phyloP scores from a whole-genome alignment of 495 filamentous ascomycete species.

The Daldinia decipiens region DNA sequence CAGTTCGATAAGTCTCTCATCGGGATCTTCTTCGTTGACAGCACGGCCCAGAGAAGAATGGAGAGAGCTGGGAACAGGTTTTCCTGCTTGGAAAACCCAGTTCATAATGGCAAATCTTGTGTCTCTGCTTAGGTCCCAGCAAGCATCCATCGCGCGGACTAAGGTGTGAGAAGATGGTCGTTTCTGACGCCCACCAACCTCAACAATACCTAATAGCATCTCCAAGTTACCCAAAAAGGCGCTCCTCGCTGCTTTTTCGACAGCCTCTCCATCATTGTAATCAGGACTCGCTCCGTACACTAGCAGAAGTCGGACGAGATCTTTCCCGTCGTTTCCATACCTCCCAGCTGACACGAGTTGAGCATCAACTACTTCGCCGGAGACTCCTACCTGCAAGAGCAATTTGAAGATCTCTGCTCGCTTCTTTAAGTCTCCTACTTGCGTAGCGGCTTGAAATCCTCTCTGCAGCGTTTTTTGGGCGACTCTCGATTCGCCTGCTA shows the following conservation, averaged over 20 bases:
- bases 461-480: slow-evolving; percentile 50
- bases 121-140: slow-evolving; percentile 53
- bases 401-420: slow-evolving; percentile 55
- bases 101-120: slow-evolving; percentile 55
- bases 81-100: slow-evolving; percentile 58
- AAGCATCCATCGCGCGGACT: slow-evolving; percentile 56
- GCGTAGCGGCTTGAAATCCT: slow-evolving; percentile 58
- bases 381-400: slow-evolving; percentile 54
- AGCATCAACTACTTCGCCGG: slow-evolving; percentile 55
- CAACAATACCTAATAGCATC: slow-evolving; percentile 55
- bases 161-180: slow-evolving; percentile 53
- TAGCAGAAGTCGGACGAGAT: slow-evolving; percentile 55
- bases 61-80: slow-evolving; percentile 52
- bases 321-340: slow-evolving; percentile 55
- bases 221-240: slow-evolving; percentile 56
- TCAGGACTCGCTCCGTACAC: slow-evolving; percentile 56
- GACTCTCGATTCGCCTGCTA: slow-evolving; percentile 46
- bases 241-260: slow-evolving; percentile 58
- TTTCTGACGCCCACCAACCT: slow-evolving; percentile 44
- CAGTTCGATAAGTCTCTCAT: slow-evolving; percentile 54
- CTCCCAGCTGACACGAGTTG: slow-evolving; percentile 58
- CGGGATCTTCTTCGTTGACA: slow-evolving; percentile 57
- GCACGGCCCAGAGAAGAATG: slow-evolving; percentile 54
- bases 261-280: slow-evolving; percentile 57
- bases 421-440: slow-evolving; percentile 52